phyloP scores from a whole-genome alignment of 1,284 basidiomycete genomes.

The Puccinia coronata region DNA sequence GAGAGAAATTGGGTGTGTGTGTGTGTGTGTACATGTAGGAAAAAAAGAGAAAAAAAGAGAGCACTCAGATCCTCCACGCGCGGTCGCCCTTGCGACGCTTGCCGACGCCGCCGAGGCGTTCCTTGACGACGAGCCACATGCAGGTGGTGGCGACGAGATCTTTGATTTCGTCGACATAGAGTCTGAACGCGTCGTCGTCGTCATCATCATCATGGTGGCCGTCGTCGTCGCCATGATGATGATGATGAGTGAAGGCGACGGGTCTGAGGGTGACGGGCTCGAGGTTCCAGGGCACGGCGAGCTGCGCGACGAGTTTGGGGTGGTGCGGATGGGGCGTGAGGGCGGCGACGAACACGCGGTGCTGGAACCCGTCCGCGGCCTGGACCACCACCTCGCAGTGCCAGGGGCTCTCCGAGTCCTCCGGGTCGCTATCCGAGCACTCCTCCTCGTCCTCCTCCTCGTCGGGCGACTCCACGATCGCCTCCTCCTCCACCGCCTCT shows the following conservation, averaged over 20 bases:
- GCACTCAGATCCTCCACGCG: constrained; percentile 69
- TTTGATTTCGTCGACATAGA: constrained; percentile 90
- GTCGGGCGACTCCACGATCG: neutral
- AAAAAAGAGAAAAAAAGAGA: constrained; percentile 59
- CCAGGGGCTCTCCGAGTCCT: constrained; percentile 95
- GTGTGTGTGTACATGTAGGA: too few species aligned
- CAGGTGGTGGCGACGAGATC: constrained; percentile 84
- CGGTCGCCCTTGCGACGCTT: constrained; percentile 76
- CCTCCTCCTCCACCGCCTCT: constrained; percentile 46
- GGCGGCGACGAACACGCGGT: constrained; percentile 70
- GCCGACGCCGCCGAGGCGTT: constrained; percentile 85
- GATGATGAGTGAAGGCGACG: neutral
- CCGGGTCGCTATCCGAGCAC: constrained; percentile 73
- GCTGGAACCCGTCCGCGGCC: neutral
- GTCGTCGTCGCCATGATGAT: constrained; percentile 57
- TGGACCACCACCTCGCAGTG: constrained; percentile 66
- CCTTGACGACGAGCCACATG: constrained; percentile 87
- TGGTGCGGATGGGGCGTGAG: constrained; percentile 91
- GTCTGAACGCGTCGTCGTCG: constrained; percentile 62
- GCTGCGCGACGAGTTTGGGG: constrained; percentile 86
- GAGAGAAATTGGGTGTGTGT: too few species aligned
- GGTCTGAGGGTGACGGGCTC: constrained; percentile 64
- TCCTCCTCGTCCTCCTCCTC: constrained; percentile 49
- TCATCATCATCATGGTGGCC: too few species aligned
- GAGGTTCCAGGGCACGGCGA: constrained; percentile 83